Evolutionary conservation across 2,329 filamentous ascomycete genomes (phyloP), one percentile per base, ranked within the genome.

Genomic region (Penicillium sp.): DNA sequence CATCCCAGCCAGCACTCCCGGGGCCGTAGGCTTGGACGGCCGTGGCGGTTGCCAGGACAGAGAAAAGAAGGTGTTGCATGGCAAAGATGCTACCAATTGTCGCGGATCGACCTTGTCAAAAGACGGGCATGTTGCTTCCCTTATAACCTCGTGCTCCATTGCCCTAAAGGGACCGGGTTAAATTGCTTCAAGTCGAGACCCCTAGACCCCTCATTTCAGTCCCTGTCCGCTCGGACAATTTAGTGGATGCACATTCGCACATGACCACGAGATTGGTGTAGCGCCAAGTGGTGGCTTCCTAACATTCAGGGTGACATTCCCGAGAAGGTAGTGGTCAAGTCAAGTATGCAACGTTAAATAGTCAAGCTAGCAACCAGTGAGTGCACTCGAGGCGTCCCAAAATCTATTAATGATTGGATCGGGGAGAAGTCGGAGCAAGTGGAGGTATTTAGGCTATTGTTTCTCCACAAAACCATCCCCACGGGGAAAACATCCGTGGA

Each of bases 1-100:
- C 16, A 11, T 51, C 42, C 51, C 51, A 54, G n/a, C 40, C 48
- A 10, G 47, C 27, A 23, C 38, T 18, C 2, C 44, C 51, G 3
- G 34, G 18, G 13, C 32, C 28, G 35, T 45, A 46, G 11, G 49
- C 51, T 16, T 49, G 39, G 9, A 32, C 51, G 3, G 18, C 18
- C 6, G 23, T 23, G 36, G 32, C 32, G 9, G 47, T 38, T 22
- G 40, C 42, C 42, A 54, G 18, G 24, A 40, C 22, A 8, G 35
- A 40, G 11, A 51, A 16, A 38, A 50, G 27, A 29, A 46, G 26
- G 2, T 38, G 28, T 9, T 38, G 28, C 11, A 34, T 34, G 14
- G 16, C 8, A 6, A 34, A 34, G 31, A 16, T 8, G 31, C 29
- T 32, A 8, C 8, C 18, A 11, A 4, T 16, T 34, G 14, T 34